A percentile compares a stretch with the other conserved stretches of the same genome.
phyloP scores from a whole-genome alignment of 371 early-diverging fungal species.

The Apophysomyces trapeziformis region DNA sequence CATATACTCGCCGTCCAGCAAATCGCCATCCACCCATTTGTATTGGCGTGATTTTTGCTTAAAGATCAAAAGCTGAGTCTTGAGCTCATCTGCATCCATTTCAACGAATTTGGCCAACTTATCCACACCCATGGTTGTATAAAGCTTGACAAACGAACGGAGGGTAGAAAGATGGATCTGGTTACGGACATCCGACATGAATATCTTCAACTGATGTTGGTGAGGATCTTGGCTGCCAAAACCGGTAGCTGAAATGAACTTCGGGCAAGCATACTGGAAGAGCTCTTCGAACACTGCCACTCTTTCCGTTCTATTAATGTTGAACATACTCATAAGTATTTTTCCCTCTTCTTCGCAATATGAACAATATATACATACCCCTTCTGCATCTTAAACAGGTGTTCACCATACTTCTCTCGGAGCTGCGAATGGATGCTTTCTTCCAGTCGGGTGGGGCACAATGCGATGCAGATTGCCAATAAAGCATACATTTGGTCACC shows the following conservation, averaged over 20 bases:
- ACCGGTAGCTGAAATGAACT: conserved; percentile 86
- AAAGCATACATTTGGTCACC: conserved; percentile 92
- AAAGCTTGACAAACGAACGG: conserved; percentile 91
- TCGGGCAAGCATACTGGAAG: conserved; percentile 88
- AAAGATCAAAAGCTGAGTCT: conserved; percentile 82
- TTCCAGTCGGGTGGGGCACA: conserved; percentile 88
- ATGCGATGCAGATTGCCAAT: conserved; percentile 83
- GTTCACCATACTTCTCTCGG: conserved; percentile 90
- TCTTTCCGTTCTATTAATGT: conserved; percentile 63
- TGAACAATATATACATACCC: conserved; percentile 34
- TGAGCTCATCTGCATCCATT: conserved; percentile 73
- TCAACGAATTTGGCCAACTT: conserved; percentile 88
- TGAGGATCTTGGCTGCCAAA: conserved; percentile 68
- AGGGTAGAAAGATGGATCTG: conserved; percentile 84
- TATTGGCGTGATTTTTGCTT: conserved; percentile 90
- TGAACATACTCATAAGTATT: not conserved
- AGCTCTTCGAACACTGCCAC: conserved; percentile 81
- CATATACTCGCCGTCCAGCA: conserved; percentile 77
- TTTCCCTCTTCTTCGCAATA: not conserved
- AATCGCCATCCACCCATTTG: conserved; percentile 70
- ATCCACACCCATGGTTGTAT: conserved; percentile 83
- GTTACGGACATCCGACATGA: conserved; percentile 79
- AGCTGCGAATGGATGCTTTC: conserved; percentile 84
- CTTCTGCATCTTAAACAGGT: conserved; percentile 81
- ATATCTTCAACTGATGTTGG: conserved; percentile 79